Base-by-base conservation (phyloP, 2,329 filamentous ascomycete species). In the Hypoxylon sp. region DNA sequence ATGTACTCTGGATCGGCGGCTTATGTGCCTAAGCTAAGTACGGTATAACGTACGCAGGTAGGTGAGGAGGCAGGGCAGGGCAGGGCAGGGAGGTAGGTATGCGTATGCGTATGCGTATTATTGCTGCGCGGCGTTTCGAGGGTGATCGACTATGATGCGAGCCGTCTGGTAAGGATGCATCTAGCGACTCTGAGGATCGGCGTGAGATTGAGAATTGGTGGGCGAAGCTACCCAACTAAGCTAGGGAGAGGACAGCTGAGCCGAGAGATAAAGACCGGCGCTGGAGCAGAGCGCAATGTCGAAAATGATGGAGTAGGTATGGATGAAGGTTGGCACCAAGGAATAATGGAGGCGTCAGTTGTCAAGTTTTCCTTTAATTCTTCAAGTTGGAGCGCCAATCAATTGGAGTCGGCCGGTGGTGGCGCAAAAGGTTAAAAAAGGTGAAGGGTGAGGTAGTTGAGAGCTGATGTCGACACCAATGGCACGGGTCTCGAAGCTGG, bases 111-210 rank as follows among this genome's bases (percentile, higher is more conserved):
- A 61, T 61, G 61, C 49, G 56, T 61, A 60, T 67, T 71, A 67
- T 67, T 69, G 69, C 61, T 69, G 60, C 61, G 69, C 65, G 70
- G 63, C 65, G 63, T 68, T 61, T 62, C 59, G 68, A 72, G 55
- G 66, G 44, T 54, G 59, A 62, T 72, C 59, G 72, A 69, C 61
- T 64, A 73, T 61, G 64, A 65, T 54, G 67, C 59, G 51, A 37
- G 62, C 51, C 68, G 68, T 70, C 66, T 71, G 69, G n/a, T 59
- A 69, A 54, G 66, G 55, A 68, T 71, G 64, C 69, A 71, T 72
- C 66, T 68, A 69, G 64, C 53, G 61, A 61, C 51, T 57, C 30
- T 44, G 61, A 66, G 8, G 69, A 66, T 66, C 65, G 56, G 33
- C 59, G 59, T 33, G 54, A 30, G 53, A 20, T 27, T 51, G 31